Evolutionary conservation across 768 basidiomycete species (phyloP).

Genomic region (Xerocomus brunneocitrinus): DNA sequence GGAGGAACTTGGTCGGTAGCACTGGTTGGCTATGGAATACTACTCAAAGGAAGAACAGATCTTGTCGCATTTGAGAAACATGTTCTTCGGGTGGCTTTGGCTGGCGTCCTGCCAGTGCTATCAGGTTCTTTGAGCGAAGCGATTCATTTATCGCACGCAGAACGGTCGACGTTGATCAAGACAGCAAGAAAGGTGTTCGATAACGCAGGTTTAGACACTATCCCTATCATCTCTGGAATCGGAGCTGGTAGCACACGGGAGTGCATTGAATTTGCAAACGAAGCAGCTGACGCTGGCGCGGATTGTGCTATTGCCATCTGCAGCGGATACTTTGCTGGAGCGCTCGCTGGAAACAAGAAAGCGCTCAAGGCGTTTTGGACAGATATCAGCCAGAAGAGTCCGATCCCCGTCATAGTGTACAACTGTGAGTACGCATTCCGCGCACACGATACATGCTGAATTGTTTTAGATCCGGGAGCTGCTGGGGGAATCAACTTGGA

Average conservation of each 20-base stretch:
- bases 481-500: constrained; percentile 88
- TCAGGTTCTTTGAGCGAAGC: constrained; percentile 87
- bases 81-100: constrained; percentile 56
- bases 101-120: constrained; percentile 68
- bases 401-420: constrained; percentile 85
- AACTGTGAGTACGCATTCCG: constrained; percentile 53
- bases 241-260: constrained; percentile 81
- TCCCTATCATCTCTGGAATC: constrained; percentile 79
- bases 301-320: constrained; percentile 84
- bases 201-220: constrained; percentile 46
- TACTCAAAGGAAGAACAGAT: constrained; percentile 36
- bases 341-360: constrained; percentile 50
- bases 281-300: constrained; percentile 82
- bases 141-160: constrained; percentile 62
- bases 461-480: constrained; percentile 70
- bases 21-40: constrained; percentile 2
- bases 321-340: constrained; percentile 84
- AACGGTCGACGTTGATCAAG: constrained; percentile 61
- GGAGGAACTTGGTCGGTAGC: constrained; percentile 74
- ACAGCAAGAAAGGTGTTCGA: constrained; percentile 71
- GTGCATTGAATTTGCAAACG: constrained; percentile 66
- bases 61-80: constrained; percentile 64
- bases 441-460: constrained; percentile 1
- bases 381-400: constrained; percentile 74
- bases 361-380: constrained; percentile 78